Evolutionary conservation across 2,329 filamentous ascomycete genomes (phyloP).

Genomic region (Colletotrichum tabaci): DNA sequence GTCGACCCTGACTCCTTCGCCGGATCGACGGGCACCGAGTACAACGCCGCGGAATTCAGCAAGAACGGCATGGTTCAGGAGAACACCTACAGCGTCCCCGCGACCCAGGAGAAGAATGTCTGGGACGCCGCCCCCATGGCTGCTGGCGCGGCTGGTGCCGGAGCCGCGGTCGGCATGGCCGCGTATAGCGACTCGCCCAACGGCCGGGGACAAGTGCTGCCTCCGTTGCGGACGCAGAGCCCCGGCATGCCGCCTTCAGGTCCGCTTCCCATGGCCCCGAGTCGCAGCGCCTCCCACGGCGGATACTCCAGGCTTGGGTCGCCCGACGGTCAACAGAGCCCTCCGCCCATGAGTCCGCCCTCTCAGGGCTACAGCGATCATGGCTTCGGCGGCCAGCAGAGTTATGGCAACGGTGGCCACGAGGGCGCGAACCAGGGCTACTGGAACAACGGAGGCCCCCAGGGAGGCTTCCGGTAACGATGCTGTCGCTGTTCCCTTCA

Average conservation of each 20-base stretch:
- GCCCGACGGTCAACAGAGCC: conserved; percentile 38
- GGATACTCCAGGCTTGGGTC: conserved; percentile 39
- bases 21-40: conserved; percentile 54
- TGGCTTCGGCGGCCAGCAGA: conserved; percentile 32
- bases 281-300: conserved; percentile 40
- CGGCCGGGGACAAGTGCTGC: conserved; percentile 18
- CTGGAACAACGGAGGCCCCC: conserved; percentile 33
- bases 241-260: conserved; percentile 39
- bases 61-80: conserved; percentile 48
- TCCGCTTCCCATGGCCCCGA: conserved; percentile 38
- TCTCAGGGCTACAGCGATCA: conserved; percentile 29
- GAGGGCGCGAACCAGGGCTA: conserved; percentile 37
- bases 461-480: conserved; percentile 37
- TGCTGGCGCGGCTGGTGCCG: conserved; percentile 41
- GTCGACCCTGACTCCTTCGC: conserved; percentile 64
- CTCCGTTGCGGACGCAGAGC: conserved; percentile 39
- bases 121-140: conserved; percentile 45
- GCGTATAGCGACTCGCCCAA: conserved; percentile 31
- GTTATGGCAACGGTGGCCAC: conserved; percentile 23
- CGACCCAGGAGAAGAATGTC: conserved; percentile 48
- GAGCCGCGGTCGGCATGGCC: conserved; percentile 34
- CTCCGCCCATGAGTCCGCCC: conserved; percentile 41
- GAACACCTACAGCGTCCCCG: conserved; percentile 52
- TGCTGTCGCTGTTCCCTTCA: not conserved
- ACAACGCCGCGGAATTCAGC: conserved; percentile 52